Base-by-base conservation (phyloP, 208 protist species). In the Angomonas ambiguus region DNA sequence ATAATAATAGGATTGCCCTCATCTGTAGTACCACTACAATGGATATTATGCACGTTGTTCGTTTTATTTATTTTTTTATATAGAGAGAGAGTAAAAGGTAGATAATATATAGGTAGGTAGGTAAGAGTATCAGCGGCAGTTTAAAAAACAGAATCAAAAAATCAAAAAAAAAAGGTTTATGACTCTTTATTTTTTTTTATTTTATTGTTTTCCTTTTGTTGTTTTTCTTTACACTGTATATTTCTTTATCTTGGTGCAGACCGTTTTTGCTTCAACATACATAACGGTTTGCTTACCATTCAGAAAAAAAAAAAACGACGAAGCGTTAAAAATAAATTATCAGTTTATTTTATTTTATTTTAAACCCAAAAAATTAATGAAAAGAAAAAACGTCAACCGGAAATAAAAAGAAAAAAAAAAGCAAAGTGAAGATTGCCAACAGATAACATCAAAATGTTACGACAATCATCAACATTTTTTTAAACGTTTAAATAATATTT, bases 341-440 rank as follows among this genome's bases (percentile, higher is more conserved):
- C 34, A 35, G 5, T 31, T 31, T 16, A 32, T 61, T 35, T 16
- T 61, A 38, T 61, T 61, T 61, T 61, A 38, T 61, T 61, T 32
- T 61, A 30, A n/a, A 13, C 22, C 18, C 8, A 61, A 65, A 65
- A 42, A 53, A 32, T 22, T 45, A 33, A 57, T 4, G 30, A 67
- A 58, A 59, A 2, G 53, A 30, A 59, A 6, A 31, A 59, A 30
- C 20, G 11, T 31, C 5, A 32, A 59, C 28, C 20, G 22, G 25
- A 56, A 28, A 16, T 8, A 56, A n/a, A 28, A 8, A 56, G 25
- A 66, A 41, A 66, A 66, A 22, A 66, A 55, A 55, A 64, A 64
- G n/a, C 16, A 28, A 27, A 33, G 2, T 41, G 24, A 3, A 4
- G 20, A 60, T 22, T n/a, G 20, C n/a, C 20, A 16, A 30, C 6